These are phyloP conservation scores for Beta vulgaris DNA, from an alignment of 148 eudicot genomes.

Conservation along the genomic window DNA sequence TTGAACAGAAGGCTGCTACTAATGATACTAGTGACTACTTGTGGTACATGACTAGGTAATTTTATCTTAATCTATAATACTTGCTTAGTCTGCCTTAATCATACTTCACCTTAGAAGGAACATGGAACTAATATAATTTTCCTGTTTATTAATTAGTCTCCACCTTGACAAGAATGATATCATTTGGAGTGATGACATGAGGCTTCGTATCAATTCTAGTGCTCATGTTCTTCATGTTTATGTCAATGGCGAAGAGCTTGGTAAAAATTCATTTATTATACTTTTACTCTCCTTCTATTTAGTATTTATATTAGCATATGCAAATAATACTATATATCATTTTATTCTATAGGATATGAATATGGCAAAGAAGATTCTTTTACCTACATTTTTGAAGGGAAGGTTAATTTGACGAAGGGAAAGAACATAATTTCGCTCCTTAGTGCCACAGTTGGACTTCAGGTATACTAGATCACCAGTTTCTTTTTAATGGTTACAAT, in stretches of 20 bases:
- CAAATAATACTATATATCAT: background rate
- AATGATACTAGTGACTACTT: constrained; percentile 33
- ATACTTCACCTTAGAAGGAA: too few species aligned
- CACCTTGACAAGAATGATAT: constrained; percentile 19
- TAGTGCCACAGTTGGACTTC: too few species aligned
- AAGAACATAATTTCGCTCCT: too few species aligned
- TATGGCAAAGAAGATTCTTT: background rate
- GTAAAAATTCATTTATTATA: background rate
- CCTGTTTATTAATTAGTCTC: constrained; percentile 2
- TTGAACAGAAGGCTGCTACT: constrained; percentile 67
- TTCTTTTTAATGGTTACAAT: too few species aligned
- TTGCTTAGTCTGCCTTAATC: background rate
- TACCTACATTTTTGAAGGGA: background rate
- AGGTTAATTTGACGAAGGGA: too few species aligned
- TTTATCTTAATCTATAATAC: too few species aligned
- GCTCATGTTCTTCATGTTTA: constrained; percentile 32
- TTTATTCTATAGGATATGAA: background rate
- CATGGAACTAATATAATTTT: background rate
- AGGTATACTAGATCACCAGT: too few species aligned
- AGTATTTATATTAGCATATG: background rate
- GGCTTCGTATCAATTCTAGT: constrained; percentile 23
- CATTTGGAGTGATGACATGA: constrained; percentile 21
- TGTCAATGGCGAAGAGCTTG: constrained; percentile 29
- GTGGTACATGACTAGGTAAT: constrained; percentile 24
- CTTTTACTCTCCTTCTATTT: background rate